phyloP scores from a whole-genome alignment of 495 filamentous ascomycete genomes.

The Lophium mytilinum region DNA sequence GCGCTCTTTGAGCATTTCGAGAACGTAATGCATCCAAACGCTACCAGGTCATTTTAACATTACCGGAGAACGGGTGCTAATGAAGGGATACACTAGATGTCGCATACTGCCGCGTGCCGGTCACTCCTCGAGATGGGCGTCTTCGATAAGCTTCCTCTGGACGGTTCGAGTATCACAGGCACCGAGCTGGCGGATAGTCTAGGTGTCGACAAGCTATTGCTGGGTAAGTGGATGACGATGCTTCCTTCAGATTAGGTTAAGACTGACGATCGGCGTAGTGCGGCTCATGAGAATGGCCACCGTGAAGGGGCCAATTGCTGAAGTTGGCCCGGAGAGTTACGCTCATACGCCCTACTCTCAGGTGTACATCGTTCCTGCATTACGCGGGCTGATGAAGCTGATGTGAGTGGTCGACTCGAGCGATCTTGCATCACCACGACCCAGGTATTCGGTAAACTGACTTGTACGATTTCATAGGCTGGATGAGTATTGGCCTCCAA shows the following conservation, averaged over 20 bases:
- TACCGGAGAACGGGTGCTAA: background rate
- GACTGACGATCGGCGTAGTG: background rate
- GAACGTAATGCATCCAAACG: background rate
- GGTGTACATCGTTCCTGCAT: slow-evolving; percentile 13
- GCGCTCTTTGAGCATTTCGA: background rate
- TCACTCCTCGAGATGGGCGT: slow-evolving; percentile 1
- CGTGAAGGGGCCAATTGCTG: background rate
- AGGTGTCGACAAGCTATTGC: background rate
- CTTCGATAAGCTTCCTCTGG: background rate
- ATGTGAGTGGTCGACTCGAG: background rate
- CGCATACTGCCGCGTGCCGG: background rate
- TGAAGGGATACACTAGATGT: background rate
- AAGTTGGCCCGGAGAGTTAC: slow-evolving; percentile 11
- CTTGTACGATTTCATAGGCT: slow-evolving; percentile 3
- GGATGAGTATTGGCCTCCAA: slow-evolving; percentile 10
- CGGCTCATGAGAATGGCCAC: slow-evolving; percentile 2
- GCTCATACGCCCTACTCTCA: slow-evolving; percentile 24
- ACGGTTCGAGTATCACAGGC: background rate
- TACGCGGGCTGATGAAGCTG: slow-evolving; percentile 4
- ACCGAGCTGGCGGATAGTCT: background rate
- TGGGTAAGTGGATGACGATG: background rate
- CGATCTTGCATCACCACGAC: background rate
- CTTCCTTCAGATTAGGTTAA: background rate
- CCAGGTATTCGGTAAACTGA: background rate
- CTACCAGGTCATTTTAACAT: background rate